Evolutionary conservation across 2,329 filamentous ascomycete species (phyloP), one percentile per base, ranked within the genome.

Genomic region (Venturia carpophila): DNA sequence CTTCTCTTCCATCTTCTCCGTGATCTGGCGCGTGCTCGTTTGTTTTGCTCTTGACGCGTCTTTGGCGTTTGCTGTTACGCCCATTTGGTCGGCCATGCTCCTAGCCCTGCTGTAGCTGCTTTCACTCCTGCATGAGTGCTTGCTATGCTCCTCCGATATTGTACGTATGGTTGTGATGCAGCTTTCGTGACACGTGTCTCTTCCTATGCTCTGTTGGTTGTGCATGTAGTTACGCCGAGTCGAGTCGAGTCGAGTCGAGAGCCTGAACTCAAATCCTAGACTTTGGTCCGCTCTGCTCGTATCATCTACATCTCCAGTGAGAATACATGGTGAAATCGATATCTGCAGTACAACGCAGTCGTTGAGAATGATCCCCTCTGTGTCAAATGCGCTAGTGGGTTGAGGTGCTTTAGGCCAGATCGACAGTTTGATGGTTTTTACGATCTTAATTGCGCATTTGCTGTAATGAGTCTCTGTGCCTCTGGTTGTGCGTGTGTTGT

Each of bases 1-100:
- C 17, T 43, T 61, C 2, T 61, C 5, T 17, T 39, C 21, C 56
- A 21, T 39, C 17, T 6, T 45, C 3, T 9, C 24, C 21, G 5
- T 11, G 37, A n/a, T 42, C n/a, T 61, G 39, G 39, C 60, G 19
- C 52, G 52, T 52, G 4, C 47, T 9, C 9, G 9, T n/a, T 34
- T 58, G 52, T 58, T 58, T 58, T 34, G 30, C 17, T 58, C 30
- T 37, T 37, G 27, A 5, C 30, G 52, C 52, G 52, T 58, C 52
- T 34, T 6, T 27, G 21, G 21, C 15, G 9, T 21, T 15, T 21
- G 47, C 47, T 49, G 45, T 7, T 24, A 49, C 7, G 45, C 21
- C 45, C 9, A 7, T 15, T 0, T 15, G 9, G 1, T 37, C 27
- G 17, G 30, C 27, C 30, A n/a, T 56, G 27, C 49, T 13, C 17